Evolutionary conservation across 176 grass and related monocot species (phyloP).

Genomic region (Cenchrus purpureus): DNA sequence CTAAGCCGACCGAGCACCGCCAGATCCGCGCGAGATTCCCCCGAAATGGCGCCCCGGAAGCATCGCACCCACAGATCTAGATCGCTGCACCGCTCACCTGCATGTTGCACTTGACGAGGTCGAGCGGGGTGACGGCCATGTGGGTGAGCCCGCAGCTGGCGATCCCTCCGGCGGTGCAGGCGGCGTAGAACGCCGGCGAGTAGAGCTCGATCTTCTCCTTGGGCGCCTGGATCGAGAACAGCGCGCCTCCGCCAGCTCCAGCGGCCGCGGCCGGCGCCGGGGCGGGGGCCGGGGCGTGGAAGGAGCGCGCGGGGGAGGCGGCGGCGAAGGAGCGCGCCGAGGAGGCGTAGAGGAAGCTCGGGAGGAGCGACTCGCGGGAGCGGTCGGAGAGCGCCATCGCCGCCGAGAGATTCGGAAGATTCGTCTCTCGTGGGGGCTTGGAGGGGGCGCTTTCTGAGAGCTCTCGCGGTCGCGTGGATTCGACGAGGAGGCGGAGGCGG

Average conservation of each 20-base stretch:
- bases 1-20: not conserved
- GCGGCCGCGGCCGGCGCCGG: not conserved
- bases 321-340: conserved; percentile 51
- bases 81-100: conserved; percentile 49
- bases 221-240: conserved; percentile 72
- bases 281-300: not conserved
- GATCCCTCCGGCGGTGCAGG: conserved; percentile 83
- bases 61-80: conserved; percentile 9
- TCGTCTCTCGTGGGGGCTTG: conserved; percentile 9
- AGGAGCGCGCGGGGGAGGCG: conserved; percentile 35
- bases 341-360: conserved; percentile 78
- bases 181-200: conserved; percentile 89
- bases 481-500: conserved; percentile 24
- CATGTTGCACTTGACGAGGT: conserved; percentile 99
- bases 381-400: conserved; percentile 78
- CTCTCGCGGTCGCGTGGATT: conserved; percentile 35
- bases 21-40: conserved; percentile 32
- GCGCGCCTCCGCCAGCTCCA: conserved; percentile 18
- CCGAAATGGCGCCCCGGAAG: not conserved
- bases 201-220: conserved; percentile 83
- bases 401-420: conserved; percentile 49
- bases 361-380: conserved; percentile 79
- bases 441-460: conserved; percentile 27
- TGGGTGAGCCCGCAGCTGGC: conserved; percentile 98
- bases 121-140: conserved; percentile 94